Conservation (phyloP, 2,329 filamentous ascomycete species). For the Beauveria caledonica region DNA sequence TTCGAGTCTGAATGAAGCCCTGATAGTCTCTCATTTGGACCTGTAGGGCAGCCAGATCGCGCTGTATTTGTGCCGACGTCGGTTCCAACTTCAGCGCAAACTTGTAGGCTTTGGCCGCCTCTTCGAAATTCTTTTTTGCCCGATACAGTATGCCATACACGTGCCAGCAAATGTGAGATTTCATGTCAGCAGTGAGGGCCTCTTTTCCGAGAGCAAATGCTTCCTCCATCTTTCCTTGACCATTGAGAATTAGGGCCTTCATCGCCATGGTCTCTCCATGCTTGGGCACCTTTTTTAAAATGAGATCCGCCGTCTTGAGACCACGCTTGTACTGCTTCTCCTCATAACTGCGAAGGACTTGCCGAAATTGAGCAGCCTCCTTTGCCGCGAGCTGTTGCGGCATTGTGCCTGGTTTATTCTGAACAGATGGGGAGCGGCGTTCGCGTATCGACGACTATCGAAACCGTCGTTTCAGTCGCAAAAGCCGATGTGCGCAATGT, state of each 20-base stretch:
- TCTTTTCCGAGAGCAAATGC: constrained; percentile 90
- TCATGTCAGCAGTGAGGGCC: constrained; percentile 93
- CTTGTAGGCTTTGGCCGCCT: constrained; percentile 98
- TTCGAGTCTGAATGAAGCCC: constrained; percentile 85
- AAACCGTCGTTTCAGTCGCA: neutral
- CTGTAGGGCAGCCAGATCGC: constrained; percentile 87
- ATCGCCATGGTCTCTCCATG: constrained; percentile 98
- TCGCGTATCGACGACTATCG: constrained; percentile 8
- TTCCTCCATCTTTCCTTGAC: constrained; percentile 84
- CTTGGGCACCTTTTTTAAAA: constrained; percentile 86
- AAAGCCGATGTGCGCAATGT: neutral
- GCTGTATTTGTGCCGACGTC: constrained; percentile 88
- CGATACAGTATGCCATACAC: constrained; percentile 94
- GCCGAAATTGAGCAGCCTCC: constrained; percentile 88
- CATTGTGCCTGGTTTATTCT: constrained; percentile 29
- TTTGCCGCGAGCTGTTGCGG: constrained; percentile 72
- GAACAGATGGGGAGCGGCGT: neutral
- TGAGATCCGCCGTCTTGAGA: constrained; percentile 91
- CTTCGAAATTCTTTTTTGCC: constrained; percentile 93
- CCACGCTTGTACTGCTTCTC: constrained; percentile 96
- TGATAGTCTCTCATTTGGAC: constrained; percentile 94
- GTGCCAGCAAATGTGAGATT: constrained; percentile 99
- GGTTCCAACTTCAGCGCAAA: constrained; percentile 89
- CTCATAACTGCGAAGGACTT: constrained; percentile 93
- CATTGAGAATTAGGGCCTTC: constrained; percentile 96